Evolutionary conservation across 2,329 filamentous ascomycete species (phyloP).

Genomic region (Coleophoma eucalyptorum): DNA sequence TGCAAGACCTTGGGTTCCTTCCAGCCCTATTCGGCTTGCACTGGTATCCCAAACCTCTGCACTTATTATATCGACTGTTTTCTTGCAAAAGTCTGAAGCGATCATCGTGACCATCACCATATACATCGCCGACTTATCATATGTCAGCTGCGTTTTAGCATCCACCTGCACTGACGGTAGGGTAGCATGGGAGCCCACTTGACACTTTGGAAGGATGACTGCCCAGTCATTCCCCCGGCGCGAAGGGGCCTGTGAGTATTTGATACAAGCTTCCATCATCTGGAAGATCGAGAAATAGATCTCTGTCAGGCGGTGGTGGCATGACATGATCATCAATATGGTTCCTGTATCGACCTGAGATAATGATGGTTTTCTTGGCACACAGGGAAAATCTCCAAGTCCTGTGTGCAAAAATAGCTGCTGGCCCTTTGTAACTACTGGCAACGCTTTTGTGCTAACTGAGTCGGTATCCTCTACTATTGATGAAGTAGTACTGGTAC

Average conservation of each 20-base stretch:
- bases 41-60: not conserved
- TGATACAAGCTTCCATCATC: slow-evolving; percentile 7
- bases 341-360: slow-evolving; percentile 4
- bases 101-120: slow-evolving; percentile 7
- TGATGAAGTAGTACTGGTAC: not conserved
- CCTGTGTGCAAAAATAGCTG: not conserved
- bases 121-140: slow-evolving; percentile 3
- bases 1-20: too few relatives aligned
- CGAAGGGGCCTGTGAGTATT: not conserved
- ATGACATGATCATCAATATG: slow-evolving; percentile 4
- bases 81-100: slow-evolving; percentile 1
- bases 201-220: slow-evolving; percentile 2
- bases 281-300: slow-evolving; percentile 5
- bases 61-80: not conserved
- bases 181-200: slow-evolving; percentile 1
- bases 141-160: not conserved
- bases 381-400: too few relatives aligned
- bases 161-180: slow-evolving; percentile 3
- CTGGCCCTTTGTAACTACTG: not conserved
- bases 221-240: not conserved
- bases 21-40: not conserved
- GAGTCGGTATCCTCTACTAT: not conserved
- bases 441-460: not conserved
- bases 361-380: not conserved
- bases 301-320: slow-evolving; percentile 4